Conservation (phyloP, 306 rosid species). For the Inga oerstediana region DNA sequence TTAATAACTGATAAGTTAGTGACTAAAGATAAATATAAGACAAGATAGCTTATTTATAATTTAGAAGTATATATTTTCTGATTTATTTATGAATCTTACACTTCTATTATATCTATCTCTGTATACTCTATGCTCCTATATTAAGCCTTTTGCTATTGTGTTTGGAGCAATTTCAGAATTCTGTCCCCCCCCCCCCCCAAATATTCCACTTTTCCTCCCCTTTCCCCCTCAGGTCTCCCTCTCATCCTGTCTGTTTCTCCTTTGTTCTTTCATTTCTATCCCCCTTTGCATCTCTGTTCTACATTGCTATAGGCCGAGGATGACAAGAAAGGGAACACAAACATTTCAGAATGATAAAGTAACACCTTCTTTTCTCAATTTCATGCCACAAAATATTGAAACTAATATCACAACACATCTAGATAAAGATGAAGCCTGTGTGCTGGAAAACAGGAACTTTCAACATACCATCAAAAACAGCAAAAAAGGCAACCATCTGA, state of each 20-base stretch:
- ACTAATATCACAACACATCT: neutral
- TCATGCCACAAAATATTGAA: conserved; percentile 12
- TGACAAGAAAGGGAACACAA: neutral
- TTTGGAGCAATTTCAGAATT: neutral
- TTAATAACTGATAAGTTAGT: neutral
- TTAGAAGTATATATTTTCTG: neutral
- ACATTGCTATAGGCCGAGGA: neutral
- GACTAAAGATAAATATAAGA: neutral
- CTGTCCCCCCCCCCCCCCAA: neutral
- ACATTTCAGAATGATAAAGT: conserved; percentile 19
- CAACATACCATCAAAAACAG: conserved; percentile 87
- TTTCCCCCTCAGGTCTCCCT: neutral
- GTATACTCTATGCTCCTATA: neutral
- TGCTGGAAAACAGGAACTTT: conserved; percentile 19
- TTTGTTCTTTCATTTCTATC: neutral
- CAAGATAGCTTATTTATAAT: neutral
- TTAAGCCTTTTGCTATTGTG: neutral
- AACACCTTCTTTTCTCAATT: neutral
- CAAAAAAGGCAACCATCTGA: conserved; percentile 86
- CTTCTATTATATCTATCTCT: neutral
- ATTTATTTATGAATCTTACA: neutral
- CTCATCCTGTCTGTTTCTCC: neutral
- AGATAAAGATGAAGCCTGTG: conserved; percentile 3
- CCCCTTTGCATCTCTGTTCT: neutral
- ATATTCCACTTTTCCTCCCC: neutral